phyloP scores from a whole-genome alignment of 2,329 filamentous ascomycete species.

The Gnomoniopsis smithogilvyi region DNA sequence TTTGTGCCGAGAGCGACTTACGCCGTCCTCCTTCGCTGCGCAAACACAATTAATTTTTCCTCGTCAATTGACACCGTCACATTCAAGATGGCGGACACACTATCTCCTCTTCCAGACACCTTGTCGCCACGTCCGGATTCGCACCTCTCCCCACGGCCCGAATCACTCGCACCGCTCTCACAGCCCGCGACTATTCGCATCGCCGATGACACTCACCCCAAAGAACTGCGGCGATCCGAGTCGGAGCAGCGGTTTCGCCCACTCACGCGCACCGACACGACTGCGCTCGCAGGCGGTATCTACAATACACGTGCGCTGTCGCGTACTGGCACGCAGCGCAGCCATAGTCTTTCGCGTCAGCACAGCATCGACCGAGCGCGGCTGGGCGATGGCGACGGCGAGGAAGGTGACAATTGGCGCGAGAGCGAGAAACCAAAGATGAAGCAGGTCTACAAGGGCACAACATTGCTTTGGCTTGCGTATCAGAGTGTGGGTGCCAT shows the following conservation, averaged over 20 bases:
- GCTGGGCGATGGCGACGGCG: constrained; percentile 12
- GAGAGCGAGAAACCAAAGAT: constrained; percentile 15
- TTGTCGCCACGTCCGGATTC: constrained; percentile 1
- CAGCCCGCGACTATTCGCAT: constrained; percentile 16
- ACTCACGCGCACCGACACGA: constrained; percentile 13
- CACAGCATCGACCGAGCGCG: constrained; percentile 3
- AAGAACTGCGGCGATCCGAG: constrained; percentile 5
- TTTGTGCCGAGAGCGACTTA: not conserved
- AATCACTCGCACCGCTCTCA: not conserved
- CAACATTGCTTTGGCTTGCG: constrained; percentile 37
- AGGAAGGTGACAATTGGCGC: constrained; percentile 21
- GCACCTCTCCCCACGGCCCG: not conserved
- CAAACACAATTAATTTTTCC: not conserved
- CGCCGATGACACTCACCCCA: constrained; percentile 16
- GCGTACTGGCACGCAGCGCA: constrained; percentile 11
- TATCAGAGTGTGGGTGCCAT: constrained; percentile 67
- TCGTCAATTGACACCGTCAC: not conserved
- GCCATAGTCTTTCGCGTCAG: constrained; percentile 4
- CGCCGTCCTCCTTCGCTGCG: not conserved
- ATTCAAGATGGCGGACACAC: not conserved
- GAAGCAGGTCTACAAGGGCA: constrained; percentile 22
- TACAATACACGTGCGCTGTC: constrained; percentile 19
- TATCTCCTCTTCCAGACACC: not conserved
- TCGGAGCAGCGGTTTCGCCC: constrained; percentile 15
- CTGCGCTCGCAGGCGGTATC: constrained; percentile 19